These are phyloP conservation scores for Nicotiana tomentosiformis DNA, from an alignment of 257 asterid genomes.

Conservation along the genomic window DNA sequence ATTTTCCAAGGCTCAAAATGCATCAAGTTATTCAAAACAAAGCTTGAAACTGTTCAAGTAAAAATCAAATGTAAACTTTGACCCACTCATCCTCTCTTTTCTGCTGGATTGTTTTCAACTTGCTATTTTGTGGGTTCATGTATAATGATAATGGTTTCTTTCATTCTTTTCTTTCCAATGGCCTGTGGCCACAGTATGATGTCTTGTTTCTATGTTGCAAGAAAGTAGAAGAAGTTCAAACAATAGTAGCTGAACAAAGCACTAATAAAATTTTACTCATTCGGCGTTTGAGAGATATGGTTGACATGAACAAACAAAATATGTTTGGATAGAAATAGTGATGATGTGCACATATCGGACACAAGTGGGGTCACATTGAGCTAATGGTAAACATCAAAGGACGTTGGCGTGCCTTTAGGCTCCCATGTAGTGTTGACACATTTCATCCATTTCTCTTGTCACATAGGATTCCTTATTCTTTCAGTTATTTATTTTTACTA, in stretches of 20 bases:
- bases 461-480: neutral
- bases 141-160: too few relatives aligned
- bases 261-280: neutral
- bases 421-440: neutral
- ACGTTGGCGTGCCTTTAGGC: constrained; percentile 6
- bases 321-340: constrained; percentile 4
- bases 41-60: neutral
- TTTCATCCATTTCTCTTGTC: neutral
- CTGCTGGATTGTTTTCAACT: too few relatives aligned
- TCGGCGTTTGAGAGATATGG: neutral
- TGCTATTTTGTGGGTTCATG: too few relatives aligned
- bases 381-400: constrained; percentile 3
- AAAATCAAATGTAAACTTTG: neutral
- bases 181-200: neutral
- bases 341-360: constrained; percentile 4
- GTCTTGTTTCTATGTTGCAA: neutral
- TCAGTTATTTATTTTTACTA: neutral
- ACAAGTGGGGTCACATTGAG: neutral
- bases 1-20: too few relatives aligned
- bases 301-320: neutral
- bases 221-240: neutral
- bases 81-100: neutral
- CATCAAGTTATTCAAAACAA: neutral
- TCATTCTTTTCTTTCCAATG: neutral
- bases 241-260: neutral